Base-by-base conservation (phyloP, 129 eudicot genomes). In the Artemisia annua region DNA sequence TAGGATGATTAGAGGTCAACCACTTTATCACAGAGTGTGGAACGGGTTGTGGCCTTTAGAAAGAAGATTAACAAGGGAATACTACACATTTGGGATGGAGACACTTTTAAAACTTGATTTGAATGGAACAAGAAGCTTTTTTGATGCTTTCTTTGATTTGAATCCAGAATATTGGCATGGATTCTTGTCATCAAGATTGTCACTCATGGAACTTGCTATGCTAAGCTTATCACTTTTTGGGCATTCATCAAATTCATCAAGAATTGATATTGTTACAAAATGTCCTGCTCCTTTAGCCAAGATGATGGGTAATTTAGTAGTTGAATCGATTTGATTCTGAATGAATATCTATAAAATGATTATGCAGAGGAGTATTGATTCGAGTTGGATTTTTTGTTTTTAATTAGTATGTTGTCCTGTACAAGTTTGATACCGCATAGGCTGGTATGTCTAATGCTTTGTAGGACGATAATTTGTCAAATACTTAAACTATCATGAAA, bases 81-180 rank as follows among this genome's bases (percentile, higher is more conserved):
- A 26, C 16, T 87, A 90, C 62, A 68, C 75, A 35, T 90, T 90
- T 46, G 97, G 97, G 67, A 90, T 90, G 97, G 97, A 90, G 88
- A 87, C 95, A 11, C 79, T 90, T 84, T 83, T 90, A 82, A 85
- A 85, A 61, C 91, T 90, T 72, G 95, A 90, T 80, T 77, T 90
- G 85, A 48, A 81, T 28, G 97, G 91, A 70, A 87, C 85, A 10
- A 75, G 91, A 79, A 81, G 70, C 49, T 87, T 90, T 48, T 90
- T 90, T 24, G 94, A 90, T 59, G 95, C 91, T 44, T 90, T 90
- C 63, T 90, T 90, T 61, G 85, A 83, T 48, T 81, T 90, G 66
- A 81, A 85, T 75, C 95, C 97, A 30, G 73, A 84, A 52, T 85
- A 83, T 49, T 90, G 97, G 97, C 87, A 90, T 13, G 97, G 97